phyloP scores from a whole-genome alignment of 768 basidiomycete species.

The Termitomyces sp. region DNA sequence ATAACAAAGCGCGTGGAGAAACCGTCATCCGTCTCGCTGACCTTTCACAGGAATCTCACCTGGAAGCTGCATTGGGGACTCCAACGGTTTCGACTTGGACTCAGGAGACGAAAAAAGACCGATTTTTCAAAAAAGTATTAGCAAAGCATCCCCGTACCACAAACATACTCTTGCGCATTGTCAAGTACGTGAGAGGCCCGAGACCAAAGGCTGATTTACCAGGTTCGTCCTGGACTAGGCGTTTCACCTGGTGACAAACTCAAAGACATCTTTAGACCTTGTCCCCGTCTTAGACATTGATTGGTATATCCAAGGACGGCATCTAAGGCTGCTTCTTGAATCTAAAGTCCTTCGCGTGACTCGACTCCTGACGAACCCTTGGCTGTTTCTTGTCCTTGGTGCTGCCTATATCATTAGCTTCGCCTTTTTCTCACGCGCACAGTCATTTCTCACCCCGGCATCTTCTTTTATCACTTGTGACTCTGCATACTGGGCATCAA shows the following conservation, averaged over 20 bases:
- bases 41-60: slow-evolving; percentile 7
- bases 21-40: slow-evolving; percentile 8
- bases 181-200: slow-evolving; percentile 52
- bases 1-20: not conserved
- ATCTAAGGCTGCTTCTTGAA: slow-evolving; percentile 46
- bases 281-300: slow-evolving; percentile 50
- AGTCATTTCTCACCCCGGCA: slow-evolving; percentile 65
- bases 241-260: not conserved
- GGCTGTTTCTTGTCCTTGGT: slow-evolving; percentile 49
- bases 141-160: slow-evolving; percentile 14
- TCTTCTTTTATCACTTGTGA: slow-evolving; percentile 64
- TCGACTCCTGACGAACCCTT: slow-evolving; percentile 42
- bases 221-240: slow-evolving; percentile 24
- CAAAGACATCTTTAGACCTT: slow-evolving; percentile 43
- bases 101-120: slow-evolving; percentile 15
- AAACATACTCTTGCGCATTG: slow-evolving; percentile 12
- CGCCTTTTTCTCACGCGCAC: slow-evolving; percentile 65
- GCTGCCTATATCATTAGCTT: slow-evolving; percentile 65
- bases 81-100: not conserved
- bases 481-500: slow-evolving; percentile 61
- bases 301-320: slow-evolving; percentile 27
- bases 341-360: slow-evolving; percentile 46
- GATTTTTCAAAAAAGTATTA: slow-evolving; percentile 13
- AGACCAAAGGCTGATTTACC: slow-evolving; percentile 48
- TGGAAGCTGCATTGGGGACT: slow-evolving; percentile 10